Evolutionary conservation across 2,329 filamentous ascomycete species (phyloP).

Genomic region (Cercospora sesami): DNA sequence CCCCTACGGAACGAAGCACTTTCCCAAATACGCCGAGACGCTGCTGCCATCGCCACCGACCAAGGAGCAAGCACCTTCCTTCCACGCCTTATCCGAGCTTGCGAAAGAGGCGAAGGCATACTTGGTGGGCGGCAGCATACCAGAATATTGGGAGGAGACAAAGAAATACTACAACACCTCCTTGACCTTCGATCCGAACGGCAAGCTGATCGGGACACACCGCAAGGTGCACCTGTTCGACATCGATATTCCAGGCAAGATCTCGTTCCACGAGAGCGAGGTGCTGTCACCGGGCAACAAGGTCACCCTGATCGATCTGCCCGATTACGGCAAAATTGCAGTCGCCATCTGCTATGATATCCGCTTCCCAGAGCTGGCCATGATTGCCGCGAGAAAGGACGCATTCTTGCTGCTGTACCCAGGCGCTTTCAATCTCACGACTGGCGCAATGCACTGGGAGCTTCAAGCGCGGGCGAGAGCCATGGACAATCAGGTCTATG

Average conservation of each 20-base stretch:
- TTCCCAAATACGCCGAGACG: conserved; percentile 87
- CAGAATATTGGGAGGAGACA: conserved; percentile 67
- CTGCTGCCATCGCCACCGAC: conserved; percentile 76
- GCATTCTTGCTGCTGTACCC: conserved; percentile 88
- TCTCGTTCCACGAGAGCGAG: conserved; percentile 86
- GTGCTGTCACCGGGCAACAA: conserved; percentile 83
- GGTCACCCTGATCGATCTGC: conserved; percentile 80
- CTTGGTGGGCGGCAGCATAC: conserved; percentile 88
- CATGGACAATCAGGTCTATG: conserved; percentile 91
- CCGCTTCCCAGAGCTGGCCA: conserved; percentile 91
- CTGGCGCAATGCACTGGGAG: conserved; percentile 88
- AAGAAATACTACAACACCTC: conserved; percentile 89
- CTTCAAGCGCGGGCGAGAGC: conserved; percentile 79
- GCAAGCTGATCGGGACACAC: conserved; percentile 79
- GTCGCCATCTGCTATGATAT: conserved; percentile 98
- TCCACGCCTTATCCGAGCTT: conserved; percentile 77
- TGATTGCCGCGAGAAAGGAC: conserved; percentile 80
- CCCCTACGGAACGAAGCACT: conserved; percentile 88
- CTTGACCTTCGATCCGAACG: conserved; percentile 75
- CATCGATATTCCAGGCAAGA: conserved; percentile 94
- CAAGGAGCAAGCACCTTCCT: conserved; percentile 72
- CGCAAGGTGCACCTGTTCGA: conserved; percentile 96
- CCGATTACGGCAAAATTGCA: conserved; percentile 82
- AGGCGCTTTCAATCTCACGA: conserved; percentile 95
- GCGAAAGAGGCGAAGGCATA: conserved; percentile 77